Conservation (phyloP, 257 asterid genomes). For the Nicotiana otophora region DNA sequence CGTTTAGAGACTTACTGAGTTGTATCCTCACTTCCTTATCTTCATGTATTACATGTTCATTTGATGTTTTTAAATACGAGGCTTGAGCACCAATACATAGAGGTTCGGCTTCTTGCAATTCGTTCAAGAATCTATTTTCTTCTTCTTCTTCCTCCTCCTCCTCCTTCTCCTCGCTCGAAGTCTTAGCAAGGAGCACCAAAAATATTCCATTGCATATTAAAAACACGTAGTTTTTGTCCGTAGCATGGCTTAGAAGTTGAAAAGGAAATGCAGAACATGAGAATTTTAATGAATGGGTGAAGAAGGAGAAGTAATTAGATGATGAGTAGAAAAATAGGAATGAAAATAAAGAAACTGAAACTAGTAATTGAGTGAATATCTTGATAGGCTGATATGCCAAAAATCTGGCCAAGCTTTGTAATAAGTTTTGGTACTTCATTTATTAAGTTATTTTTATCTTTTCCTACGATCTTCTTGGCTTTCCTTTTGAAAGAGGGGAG, state of each 20-base stretch:
- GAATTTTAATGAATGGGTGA: slow-evolving; percentile 15
- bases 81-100: neutral
- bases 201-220: slow-evolving; percentile 54
- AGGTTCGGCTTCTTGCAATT: neutral
- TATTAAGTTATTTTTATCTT: neutral
- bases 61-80: neutral
- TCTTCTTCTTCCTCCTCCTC: neutral
- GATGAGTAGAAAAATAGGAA: slow-evolving; percentile 30
- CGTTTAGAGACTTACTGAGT: neutral
- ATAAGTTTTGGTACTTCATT: slow-evolving; percentile 23
- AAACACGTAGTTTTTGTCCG: slow-evolving; percentile 51
- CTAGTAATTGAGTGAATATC: slow-evolving; percentile 34
- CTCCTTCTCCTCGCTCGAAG: slow-evolving; percentile 18
- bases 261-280: slow-evolving; percentile 16
- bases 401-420: neutral
- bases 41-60: neutral
- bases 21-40: neutral
- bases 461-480: neutral
- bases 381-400: slow-evolving; percentile 11
- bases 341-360: slow-evolving; percentile 43
- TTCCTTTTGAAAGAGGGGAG: neutral
- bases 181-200: slow-evolving; percentile 38
- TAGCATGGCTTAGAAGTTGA: slow-evolving; percentile 21
- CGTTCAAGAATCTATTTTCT: neutral
- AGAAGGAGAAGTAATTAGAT: slow-evolving; percentile 2